Percentiles rank a stretch among this genome's conserved stretches.
phyloP scores from a whole-genome alignment of 352 stramenopile genomes.

The Phytophthora ohioensis region DNA sequence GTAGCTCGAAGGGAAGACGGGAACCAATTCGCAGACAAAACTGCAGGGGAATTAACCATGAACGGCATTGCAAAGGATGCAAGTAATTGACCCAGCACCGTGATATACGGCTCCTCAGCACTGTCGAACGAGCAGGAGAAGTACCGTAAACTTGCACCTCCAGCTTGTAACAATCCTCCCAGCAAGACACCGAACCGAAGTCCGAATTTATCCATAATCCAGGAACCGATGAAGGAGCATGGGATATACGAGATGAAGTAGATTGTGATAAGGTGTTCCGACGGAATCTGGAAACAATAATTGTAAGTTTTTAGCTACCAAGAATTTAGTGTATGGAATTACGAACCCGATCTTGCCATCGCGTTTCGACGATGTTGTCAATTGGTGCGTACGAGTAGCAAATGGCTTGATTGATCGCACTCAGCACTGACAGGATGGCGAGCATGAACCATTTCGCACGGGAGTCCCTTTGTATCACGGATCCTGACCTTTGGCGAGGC shows the following conservation, averaged over 20 bases:
- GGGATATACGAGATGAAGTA: constrained; percentile 83
- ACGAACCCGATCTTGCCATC: constrained; percentile 55
- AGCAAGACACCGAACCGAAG: constrained; percentile 67
- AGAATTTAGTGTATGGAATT: not conserved
- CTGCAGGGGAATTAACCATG: constrained; percentile 80
- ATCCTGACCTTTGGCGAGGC: not conserved
- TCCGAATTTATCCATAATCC: constrained; percentile 78
- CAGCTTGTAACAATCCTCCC: constrained; percentile 58
- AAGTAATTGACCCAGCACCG: constrained; percentile 61
- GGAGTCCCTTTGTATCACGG: not conserved
- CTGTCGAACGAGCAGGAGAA: constrained; percentile 36
- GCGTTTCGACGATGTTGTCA: constrained; percentile 55
- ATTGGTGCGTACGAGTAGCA: constrained; percentile 83
- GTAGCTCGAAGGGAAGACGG: constrained; percentile 65
- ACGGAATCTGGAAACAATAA: constrained; percentile 48
- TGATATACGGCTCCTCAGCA: constrained; percentile 42
- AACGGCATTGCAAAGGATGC: constrained; percentile 77
- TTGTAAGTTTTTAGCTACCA: not conserved
- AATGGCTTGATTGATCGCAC: constrained; percentile 70
- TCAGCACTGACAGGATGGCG: constrained; percentile 63
- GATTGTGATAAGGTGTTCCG: constrained; percentile 78
- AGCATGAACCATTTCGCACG: constrained; percentile 72
- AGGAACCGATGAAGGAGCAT: constrained; percentile 79
- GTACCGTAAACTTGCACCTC: constrained; percentile 56
- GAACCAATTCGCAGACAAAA: constrained; percentile 82